These are phyloP conservation scores for Talaromyces ruber DNA, from an alignment of 495 filamentous ascomycete species.

Conservation along the genomic window DNA sequence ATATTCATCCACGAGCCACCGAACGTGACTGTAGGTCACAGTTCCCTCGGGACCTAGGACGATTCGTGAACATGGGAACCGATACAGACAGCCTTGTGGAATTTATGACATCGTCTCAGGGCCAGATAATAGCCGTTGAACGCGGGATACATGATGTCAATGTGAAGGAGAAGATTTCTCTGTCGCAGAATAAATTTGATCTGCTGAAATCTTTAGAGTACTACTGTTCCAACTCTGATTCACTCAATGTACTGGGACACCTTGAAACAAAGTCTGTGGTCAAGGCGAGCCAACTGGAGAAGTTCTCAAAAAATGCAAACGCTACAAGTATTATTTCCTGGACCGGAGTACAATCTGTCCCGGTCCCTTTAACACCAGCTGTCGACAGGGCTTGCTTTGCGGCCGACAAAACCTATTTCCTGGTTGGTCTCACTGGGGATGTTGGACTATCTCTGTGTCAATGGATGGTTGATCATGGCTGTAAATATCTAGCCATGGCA, in stretches of 20 bases:
- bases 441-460: constrained; percentile 16
- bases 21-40: constrained; percentile 9
- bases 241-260: background rate
- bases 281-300: background rate
- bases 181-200: background rate
- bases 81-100: constrained; percentile 7
- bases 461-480: constrained; percentile 17
- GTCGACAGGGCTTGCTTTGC: background rate
- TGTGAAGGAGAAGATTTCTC: background rate
- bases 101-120: background rate
- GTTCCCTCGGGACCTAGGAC: constrained; percentile 9
- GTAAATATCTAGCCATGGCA: constrained; percentile 2
- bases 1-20: constrained; percentile 12
- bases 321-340: background rate
- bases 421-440: constrained; percentile 17
- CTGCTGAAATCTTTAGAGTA: background rate
- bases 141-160: background rate
- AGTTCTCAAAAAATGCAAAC: background rate
- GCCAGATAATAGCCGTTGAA: background rate
- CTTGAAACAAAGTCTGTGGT: background rate
- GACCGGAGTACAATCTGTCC: background rate
- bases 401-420: constrained; percentile 14
- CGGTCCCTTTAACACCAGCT: background rate
- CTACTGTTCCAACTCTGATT: background rate
- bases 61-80: constrained; percentile 10